These are phyloP conservation scores for Lepidium aucheri DNA, from an alignment of 345 rosid species.

Conservation along the genomic window DNA sequence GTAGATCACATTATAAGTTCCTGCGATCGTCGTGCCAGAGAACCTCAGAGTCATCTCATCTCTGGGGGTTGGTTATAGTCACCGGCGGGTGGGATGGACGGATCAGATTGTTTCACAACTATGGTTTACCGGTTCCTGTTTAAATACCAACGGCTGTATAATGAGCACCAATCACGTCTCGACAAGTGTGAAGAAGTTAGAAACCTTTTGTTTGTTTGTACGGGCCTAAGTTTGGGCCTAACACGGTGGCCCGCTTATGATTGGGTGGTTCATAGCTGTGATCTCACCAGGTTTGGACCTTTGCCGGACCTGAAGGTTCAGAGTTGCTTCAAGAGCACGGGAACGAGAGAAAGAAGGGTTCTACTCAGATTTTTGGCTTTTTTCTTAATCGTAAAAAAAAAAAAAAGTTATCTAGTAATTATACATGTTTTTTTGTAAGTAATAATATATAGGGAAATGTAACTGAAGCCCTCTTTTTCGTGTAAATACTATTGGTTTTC, in stretches of 20 bases:
- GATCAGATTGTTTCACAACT: slow-evolving; percentile 81
- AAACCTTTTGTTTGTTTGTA: neutral
- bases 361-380: slow-evolving; percentile 8
- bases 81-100: slow-evolving; percentile 95
- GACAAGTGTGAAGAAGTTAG: neutral
- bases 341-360: neutral
- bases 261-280: neutral
- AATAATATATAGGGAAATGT: slow-evolving; percentile 11
- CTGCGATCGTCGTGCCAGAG: slow-evolving; percentile 65
- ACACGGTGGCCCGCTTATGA: neutral
- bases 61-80: slow-evolving; percentile 89
- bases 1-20: slow-evolving; percentile 56
- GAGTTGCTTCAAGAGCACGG: slow-evolving; percentile 2
- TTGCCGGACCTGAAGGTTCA: slow-evolving; percentile 8
- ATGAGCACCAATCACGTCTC: neutral
- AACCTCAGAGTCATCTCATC: slow-evolving; percentile 47
- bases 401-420: neutral
- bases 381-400: neutral
- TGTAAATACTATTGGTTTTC: slow-evolving; percentile 19
- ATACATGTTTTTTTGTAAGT: neutral
- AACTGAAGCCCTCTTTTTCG: neutral
- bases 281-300: neutral
- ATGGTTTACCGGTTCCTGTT: slow-evolving; percentile 66
- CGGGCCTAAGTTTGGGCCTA: slow-evolving; percentile 11
- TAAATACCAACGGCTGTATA: slow-evolving; percentile 27